Percentiles rank a stretch among this genome's conserved stretches.
Evolutionary conservation across 495 filamentous ascomycete species (phyloP).

Genomic region (Penicillium ucsense): DNA sequence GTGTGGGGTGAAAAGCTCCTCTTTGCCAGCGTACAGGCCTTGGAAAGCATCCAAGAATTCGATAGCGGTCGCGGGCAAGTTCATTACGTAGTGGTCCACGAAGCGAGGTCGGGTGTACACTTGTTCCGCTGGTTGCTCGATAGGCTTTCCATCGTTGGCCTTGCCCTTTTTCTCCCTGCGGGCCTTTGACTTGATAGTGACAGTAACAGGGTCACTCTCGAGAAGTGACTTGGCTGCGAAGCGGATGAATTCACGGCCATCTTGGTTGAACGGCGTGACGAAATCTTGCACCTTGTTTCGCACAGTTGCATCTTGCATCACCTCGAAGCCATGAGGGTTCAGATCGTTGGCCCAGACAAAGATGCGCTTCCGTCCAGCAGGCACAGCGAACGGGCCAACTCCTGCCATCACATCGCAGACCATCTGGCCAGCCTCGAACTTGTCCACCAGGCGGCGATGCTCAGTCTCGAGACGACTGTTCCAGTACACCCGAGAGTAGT

Average conservation of each 20-base stretch:
- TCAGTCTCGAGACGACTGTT: slow-evolving; percentile 84
- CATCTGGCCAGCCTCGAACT: slow-evolving; percentile 76
- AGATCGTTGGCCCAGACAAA: slow-evolving; percentile 97
- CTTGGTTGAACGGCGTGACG: slow-evolving; percentile 67
- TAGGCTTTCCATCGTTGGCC: slow-evolving; percentile 8
- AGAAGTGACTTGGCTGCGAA: slow-evolving; percentile 55
- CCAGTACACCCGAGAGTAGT: slow-evolving; percentile 85
- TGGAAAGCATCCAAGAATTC: slow-evolving; percentile 78
- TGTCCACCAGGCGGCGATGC: slow-evolving; percentile 66
- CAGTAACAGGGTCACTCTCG: slow-evolving; percentile 34
- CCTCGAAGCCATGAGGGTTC: slow-evolving; percentile 76
- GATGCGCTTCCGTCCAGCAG: slow-evolving; percentile 79
- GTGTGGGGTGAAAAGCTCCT: slow-evolving; percentile 53
- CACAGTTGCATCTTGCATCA: slow-evolving; percentile 56
- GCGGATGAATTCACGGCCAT: slow-evolving; percentile 74
- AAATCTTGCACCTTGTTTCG: slow-evolving; percentile 74
- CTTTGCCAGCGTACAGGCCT: slow-evolving; percentile 64
- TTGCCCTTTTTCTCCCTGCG: slow-evolving; percentile 17
- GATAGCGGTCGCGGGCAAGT: slow-evolving; percentile 82
- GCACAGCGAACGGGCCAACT: slow-evolving; percentile 89
- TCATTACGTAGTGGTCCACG: slow-evolving; percentile 92
- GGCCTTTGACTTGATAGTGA: slow-evolving; percentile 28
- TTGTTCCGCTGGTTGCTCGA: slow-evolving; percentile 27
- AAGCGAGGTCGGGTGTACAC: slow-evolving; percentile 49
- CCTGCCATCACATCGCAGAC: slow-evolving; percentile 98